phyloP scores from a whole-genome alignment of 768 basidiomycete species.

The Pleurotus giganteus region DNA sequence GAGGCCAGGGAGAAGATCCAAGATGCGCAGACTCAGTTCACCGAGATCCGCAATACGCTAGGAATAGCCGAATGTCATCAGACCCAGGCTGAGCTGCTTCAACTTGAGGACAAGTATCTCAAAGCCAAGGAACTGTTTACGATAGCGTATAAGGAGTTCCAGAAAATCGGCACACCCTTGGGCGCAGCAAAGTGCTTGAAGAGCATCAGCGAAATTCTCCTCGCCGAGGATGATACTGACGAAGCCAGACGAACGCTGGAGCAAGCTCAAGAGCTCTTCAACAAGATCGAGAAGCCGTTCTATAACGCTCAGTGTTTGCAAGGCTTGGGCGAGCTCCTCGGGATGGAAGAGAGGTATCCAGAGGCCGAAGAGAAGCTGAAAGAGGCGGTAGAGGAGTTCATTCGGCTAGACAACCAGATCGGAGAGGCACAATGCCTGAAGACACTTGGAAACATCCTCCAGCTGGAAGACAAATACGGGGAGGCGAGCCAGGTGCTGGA shows the following conservation, averaged over 20 bases:
- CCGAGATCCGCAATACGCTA: neutral
- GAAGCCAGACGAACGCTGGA: conserved; percentile 6
- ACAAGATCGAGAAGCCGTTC: conserved; percentile 6
- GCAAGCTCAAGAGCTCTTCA: conserved; percentile 2
- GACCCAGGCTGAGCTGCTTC: conserved; percentile 2
- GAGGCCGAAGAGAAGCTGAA: conserved; percentile 6
- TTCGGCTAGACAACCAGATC: conserved; percentile 1
- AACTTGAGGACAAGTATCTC: conserved; percentile 5
- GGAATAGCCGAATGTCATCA: conserved; percentile 7
- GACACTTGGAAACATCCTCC: conserved; percentile 1
- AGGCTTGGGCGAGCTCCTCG: conserved; percentile 1
- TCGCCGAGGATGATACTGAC: neutral
- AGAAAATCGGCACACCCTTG: conserved; percentile 4
- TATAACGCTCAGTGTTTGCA: conserved; percentile 5
- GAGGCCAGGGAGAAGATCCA: conserved; percentile 9
- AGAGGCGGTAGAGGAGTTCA: conserved; percentile 2
- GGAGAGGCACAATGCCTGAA: conserved; percentile 7
- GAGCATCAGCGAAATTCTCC: conserved; percentile 7
- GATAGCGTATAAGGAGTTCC: conserved; percentile 6
- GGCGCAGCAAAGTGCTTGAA: neutral
- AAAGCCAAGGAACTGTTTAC: conserved; percentile 6
- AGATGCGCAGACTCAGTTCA: conserved; percentile 9
- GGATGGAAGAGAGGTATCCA: neutral
- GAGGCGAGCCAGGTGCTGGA: conserved; percentile 2
- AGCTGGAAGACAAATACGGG: conserved; percentile 4